Conservation (phyloP, 192 early-diverging fungal species). For the Umbelopsis sp. region DNA sequence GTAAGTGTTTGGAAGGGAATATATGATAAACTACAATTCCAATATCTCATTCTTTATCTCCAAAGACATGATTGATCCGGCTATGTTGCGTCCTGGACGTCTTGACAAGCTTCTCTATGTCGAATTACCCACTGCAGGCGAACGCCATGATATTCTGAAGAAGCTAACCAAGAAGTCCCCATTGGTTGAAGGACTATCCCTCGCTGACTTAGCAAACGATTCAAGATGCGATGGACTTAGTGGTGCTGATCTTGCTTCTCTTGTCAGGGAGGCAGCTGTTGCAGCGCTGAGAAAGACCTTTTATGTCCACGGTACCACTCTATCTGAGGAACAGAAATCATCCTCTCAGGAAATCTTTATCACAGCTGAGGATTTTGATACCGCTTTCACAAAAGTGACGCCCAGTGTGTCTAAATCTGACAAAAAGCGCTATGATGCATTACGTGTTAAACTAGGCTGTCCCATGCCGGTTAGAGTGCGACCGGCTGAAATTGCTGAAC, state of each 20-base stretch:
- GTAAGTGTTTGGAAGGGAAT: constrained; percentile 23
- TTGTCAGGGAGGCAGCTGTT: constrained; percentile 82
- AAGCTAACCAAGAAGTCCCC: constrained; percentile 84
- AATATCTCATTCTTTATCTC: not conserved
- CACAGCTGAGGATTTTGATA: constrained; percentile 67
- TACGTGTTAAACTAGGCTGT: constrained; percentile 50
- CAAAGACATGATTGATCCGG: constrained; percentile 80
- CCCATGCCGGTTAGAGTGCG: constrained; percentile 10
- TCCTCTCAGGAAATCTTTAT: constrained; percentile 54
- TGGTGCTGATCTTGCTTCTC: constrained; percentile 77
- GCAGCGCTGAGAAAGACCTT: constrained; percentile 71
- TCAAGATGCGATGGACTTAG: constrained; percentile 69
- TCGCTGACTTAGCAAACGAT: constrained; percentile 64
- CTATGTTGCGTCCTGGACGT: constrained; percentile 96
- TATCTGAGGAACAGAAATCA: constrained; percentile 16
- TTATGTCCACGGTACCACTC: constrained; percentile 44
- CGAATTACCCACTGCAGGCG: constrained; percentile 80
- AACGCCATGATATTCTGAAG: constrained; percentile 83
- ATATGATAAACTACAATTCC: not conserved
- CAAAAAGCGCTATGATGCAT: constrained; percentile 47
- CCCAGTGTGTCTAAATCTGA: constrained; percentile 76
- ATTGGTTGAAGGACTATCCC: constrained; percentile 57
- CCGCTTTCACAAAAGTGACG: constrained; percentile 78
- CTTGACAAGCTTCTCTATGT: constrained; percentile 98
- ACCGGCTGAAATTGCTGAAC: not conserved